Percentiles rank a stretch among this genome's conserved stretches.
These are phyloP conservation scores for Plasmodium blacklocki DNA, from an alignment of 169 alveolate genomes.

Conservation along the genomic window DNA sequence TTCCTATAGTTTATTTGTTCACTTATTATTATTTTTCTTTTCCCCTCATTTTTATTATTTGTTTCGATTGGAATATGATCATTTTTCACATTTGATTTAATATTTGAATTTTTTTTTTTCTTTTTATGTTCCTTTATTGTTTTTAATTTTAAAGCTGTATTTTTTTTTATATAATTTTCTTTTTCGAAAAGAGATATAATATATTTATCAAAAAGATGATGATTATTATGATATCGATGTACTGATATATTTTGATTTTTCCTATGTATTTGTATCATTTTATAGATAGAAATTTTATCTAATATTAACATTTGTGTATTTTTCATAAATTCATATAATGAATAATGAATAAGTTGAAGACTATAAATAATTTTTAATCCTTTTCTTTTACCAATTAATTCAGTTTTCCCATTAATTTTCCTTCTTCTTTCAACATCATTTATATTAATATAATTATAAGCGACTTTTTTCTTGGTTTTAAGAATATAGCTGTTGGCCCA, in stretches of 20 bases:
- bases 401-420: slow-evolving; percentile 55
- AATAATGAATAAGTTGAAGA: slow-evolving; percentile 28
- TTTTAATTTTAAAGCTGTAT: slow-evolving; percentile 30
- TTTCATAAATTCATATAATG: slow-evolving; percentile 48
- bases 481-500: slow-evolving; percentile 45
- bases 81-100: slow-evolving; percentile 23
- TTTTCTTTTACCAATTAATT: slow-evolving; percentile 52
- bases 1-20: background rate
- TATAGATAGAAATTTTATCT: slow-evolving; percentile 51
- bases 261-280: slow-evolving; percentile 60
- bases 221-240: background rate
- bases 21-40: background rate
- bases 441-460: slow-evolving; percentile 61
- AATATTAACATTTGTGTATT: slow-evolving; percentile 22
- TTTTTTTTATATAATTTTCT: slow-evolving; percentile 13
- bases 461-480: slow-evolving; percentile 30
- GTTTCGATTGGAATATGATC: background rate
- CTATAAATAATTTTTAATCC: slow-evolving; percentile 56
- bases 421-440: slow-evolving; percentile 42
- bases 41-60: background rate
- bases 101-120: background rate
- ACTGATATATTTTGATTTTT: slow-evolving; percentile 3
- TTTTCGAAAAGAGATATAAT: slow-evolving; percentile 26
- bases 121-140: background rate
- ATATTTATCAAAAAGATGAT: slow-evolving; percentile 32